Percentiles rank a stretch among this genome's conserved stretches.
Evolutionary conservation across 108 stramenopile genomes (phyloP).

Genomic region (Nitzschia palea): DNA sequence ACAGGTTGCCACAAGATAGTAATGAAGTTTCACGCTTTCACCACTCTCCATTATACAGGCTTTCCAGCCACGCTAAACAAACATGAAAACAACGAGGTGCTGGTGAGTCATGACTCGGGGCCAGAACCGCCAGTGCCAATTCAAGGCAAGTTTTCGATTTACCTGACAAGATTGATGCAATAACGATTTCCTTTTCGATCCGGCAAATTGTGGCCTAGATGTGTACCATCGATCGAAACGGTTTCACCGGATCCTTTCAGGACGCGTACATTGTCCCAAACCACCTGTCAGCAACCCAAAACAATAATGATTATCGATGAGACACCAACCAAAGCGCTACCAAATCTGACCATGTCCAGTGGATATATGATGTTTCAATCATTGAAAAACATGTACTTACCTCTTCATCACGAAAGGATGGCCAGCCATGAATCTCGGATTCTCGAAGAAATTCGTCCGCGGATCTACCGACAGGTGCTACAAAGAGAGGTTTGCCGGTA

Average conservation of each 20-base stretch:
- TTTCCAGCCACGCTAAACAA: neutral
- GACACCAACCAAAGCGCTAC: too few species aligned
- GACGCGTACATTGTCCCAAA: conserved; percentile 89
- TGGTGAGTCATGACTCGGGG: too few species aligned
- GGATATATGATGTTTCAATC: too few species aligned
- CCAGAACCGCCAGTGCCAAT: too few species aligned
- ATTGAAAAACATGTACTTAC: conserved; percentile 19
- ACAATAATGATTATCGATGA: too few species aligned
- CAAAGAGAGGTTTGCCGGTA: conserved; percentile 85
- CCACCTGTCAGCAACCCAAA: conserved; percentile 44
- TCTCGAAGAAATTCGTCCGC: conserved; percentile 63
- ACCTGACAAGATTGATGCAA: conserved; percentile 90
- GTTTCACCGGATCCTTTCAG: conserved; percentile 81
- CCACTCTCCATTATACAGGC: neutral
- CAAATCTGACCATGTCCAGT: too few species aligned
- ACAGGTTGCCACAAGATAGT: too few species aligned
- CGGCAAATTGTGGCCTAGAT: conserved; percentile 55
- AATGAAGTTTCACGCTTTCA: too few species aligned
- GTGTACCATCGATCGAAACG: conserved; percentile 80
- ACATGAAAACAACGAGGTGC: too few species aligned
- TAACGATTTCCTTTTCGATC: conserved; percentile 84
- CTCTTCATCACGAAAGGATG: conserved; percentile 80
- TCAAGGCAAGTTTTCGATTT: too few species aligned
- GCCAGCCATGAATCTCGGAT: conserved; percentile 41
- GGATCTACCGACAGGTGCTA: conserved; percentile 74